phyloP scores from a whole-genome alignment of 768 basidiomycete species.

The Termitomyces sp. region DNA sequence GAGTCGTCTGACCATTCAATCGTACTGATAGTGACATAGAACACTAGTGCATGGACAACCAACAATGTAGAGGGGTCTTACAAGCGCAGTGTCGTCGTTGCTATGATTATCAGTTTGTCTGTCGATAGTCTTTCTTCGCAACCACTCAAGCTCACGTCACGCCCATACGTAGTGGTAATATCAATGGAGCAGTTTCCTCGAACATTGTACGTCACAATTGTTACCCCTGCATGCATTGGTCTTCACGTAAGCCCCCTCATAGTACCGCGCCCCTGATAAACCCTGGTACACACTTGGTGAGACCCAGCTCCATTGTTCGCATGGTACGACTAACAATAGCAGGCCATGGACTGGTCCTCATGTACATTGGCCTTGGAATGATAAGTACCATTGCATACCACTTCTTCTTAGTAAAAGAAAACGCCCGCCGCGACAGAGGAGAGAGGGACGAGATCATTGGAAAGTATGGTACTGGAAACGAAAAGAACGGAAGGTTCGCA shows the following conservation, averaged over 20 bases:
- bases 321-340: background rate
- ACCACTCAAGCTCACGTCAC: background rate
- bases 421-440: constrained; percentile 59
- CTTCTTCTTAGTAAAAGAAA: constrained; percentile 49
- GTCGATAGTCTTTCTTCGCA: constrained; percentile 15
- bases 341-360: constrained; percentile 47
- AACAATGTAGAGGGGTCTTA: constrained; percentile 75
- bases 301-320: background rate
- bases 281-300: constrained; percentile 62
- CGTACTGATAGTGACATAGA: background rate
- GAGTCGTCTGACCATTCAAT: background rate
- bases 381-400: constrained; percentile 38
- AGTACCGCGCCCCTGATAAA: constrained; percentile 61
- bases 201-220: constrained; percentile 50
- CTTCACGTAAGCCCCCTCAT: background rate
- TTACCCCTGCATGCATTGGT: background rate
- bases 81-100: constrained; percentile 68
- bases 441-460: constrained; percentile 67
- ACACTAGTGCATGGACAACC: constrained; percentile 49
- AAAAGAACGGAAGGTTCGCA: constrained; percentile 52
- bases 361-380: constrained; percentile 67
- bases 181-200: constrained; percentile 73
- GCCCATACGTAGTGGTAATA: constrained; percentile 46
- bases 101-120: constrained; percentile 63
- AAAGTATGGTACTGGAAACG: constrained; percentile 31